Conservation (phyloP, 2,329 filamentous ascomycete genomes). For the Fusarium stilboides region DNA sequence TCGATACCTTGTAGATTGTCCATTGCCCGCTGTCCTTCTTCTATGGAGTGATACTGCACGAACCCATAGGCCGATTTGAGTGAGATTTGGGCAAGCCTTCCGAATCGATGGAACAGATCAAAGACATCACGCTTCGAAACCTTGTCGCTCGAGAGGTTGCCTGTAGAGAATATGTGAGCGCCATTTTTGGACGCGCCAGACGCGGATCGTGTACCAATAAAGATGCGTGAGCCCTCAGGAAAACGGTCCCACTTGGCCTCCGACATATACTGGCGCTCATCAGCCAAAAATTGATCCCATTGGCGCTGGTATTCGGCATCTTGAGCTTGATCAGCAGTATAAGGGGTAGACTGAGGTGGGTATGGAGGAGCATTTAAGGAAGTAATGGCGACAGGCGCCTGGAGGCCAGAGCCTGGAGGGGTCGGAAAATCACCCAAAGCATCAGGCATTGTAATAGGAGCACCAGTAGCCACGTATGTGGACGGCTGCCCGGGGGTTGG, state of each 20-base stretch:
- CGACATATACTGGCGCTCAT: constrained; percentile 81
- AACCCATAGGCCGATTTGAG: constrained; percentile 98
- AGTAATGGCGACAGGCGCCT: constrained; percentile 48
- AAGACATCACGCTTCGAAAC: constrained; percentile 96
- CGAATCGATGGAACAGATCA: constrained; percentile 88
- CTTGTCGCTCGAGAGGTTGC: constrained; percentile 92
- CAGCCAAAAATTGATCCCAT: constrained; percentile 80
- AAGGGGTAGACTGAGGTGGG: constrained; percentile 50
- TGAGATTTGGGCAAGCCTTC: constrained; percentile 91
- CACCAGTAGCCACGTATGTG: constrained; percentile 53
- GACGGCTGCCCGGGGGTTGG: constrained; percentile 54
- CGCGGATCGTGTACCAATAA: constrained; percentile 75
- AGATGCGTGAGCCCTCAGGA: constrained; percentile 81
- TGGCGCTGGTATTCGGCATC: constrained; percentile 71
- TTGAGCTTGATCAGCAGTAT: constrained; percentile 52
- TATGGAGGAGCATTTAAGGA: constrained; percentile 54
- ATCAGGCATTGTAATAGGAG: constrained; percentile 54
- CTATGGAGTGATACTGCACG: constrained; percentile 87
- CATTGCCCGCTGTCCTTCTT: constrained; percentile 82
- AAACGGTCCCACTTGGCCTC: constrained; percentile 88
- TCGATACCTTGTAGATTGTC: constrained; percentile 83
- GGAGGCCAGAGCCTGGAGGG: constrained; percentile 51
- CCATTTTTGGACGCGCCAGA: constrained; percentile 48
- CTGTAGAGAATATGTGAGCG: constrained; percentile 62
- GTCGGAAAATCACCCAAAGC: constrained; percentile 52